Conservation (phyloP, 805 yeast genomes). For the Zygoascus flipseniorum region DNA sequence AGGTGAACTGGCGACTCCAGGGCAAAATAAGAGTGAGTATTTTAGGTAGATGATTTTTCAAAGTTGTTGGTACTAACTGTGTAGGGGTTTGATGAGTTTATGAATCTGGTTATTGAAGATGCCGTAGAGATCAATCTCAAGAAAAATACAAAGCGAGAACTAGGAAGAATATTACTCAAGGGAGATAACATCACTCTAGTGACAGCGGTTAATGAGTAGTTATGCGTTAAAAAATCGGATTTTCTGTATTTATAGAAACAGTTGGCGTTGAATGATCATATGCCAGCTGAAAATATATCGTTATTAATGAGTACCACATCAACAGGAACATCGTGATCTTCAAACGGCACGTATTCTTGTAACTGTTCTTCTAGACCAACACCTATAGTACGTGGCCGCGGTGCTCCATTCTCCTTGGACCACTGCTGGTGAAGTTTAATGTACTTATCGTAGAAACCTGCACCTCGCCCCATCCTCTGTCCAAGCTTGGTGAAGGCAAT, state of each 20-base stretch:
- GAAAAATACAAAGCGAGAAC: constrained; percentile 40
- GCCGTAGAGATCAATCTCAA: constrained; percentile 55
- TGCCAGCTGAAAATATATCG: constrained; percentile 12
- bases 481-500: constrained; percentile 57
- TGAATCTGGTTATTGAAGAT: constrained; percentile 67
- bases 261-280: not conserved
- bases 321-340: constrained; percentile 53
- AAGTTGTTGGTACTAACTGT: constrained; percentile 1
- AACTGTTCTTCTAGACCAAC: constrained; percentile 60
- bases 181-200: constrained; percentile 92
- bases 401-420: constrained; percentile 10
- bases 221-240: not conserved
- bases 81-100: constrained; percentile 90
- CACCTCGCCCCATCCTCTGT: constrained; percentile 81
- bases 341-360: constrained; percentile 44
- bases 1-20: constrained; percentile 62
- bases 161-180: constrained; percentile 59
- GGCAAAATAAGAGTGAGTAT: constrained; percentile 54
- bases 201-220: constrained; percentile 15
- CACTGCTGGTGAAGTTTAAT: constrained; percentile 41
- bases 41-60: not conserved
- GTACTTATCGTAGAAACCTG: constrained; percentile 83
- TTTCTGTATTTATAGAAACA: not conserved
- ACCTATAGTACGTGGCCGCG: constrained; percentile 38
- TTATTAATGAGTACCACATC: constrained; percentile 46